A percentile compares a stretch with the other conserved stretches of the same genome.
These are phyloP conservation scores for Oidium heveae DNA, from an alignment of 2,329 filamentous ascomycete genomes.

Conservation along the genomic window DNA sequence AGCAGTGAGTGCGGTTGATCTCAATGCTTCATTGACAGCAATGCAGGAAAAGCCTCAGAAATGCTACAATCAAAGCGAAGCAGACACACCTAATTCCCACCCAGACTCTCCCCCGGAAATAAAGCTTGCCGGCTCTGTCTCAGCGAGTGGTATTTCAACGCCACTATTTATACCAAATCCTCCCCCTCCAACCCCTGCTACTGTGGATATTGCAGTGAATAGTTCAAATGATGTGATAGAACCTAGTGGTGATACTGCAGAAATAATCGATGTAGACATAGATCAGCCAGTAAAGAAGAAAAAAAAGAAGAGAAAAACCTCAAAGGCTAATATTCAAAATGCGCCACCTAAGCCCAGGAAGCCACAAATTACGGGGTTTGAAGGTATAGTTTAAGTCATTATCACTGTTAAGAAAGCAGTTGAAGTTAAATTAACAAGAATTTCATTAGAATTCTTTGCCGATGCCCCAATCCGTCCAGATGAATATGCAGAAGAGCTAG, in stretches of 20 bases:
- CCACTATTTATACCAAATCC: no score
- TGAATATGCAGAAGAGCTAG: slow-evolving; percentile 38
- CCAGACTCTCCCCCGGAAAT: no score
- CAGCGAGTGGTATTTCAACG: no score
- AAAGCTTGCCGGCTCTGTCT: no score
- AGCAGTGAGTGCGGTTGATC: slow-evolving; percentile 9
- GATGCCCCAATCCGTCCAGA: slow-evolving; percentile 52
- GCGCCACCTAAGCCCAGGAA: slow-evolving; percentile 14
- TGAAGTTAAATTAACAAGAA: background rate
- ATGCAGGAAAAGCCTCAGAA: slow-evolving; percentile 1
- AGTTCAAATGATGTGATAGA: no score
- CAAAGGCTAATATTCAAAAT: slow-evolving; percentile 7
- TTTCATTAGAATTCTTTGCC: slow-evolving; percentile 38
- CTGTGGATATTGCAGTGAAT: no score
- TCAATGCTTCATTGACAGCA: slow-evolving; percentile 4
- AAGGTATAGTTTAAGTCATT: slow-evolving; percentile 26
- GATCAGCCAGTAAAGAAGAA: slow-evolving; percentile 8
- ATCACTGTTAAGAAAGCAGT: background rate
- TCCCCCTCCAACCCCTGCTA: slow-evolving; percentile 6
- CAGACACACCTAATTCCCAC: no score
- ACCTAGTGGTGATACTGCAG: no score
- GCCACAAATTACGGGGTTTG: slow-evolving; percentile 35
- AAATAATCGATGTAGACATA: no score
- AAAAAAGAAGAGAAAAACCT: slow-evolving; percentile 20
- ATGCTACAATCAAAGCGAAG: no score